Evolutionary conservation across 495 filamentous ascomycete species (phyloP).

Genomic region (Glonium stellatum): DNA sequence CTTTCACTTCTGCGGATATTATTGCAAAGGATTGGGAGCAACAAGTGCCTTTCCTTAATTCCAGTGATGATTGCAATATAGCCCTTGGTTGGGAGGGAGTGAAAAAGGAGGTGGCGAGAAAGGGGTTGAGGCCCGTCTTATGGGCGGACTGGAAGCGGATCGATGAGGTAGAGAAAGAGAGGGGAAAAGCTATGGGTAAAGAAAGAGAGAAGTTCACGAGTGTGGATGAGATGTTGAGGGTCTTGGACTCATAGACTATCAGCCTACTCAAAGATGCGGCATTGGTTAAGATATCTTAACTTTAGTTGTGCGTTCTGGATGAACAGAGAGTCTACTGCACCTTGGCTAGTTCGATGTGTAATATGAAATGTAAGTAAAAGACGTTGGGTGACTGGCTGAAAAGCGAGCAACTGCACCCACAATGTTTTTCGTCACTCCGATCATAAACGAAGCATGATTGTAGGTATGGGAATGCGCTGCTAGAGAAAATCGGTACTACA

Average conservation of each 20-base stretch:
- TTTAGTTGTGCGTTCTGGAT: too few relatives aligned
- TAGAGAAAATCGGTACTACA: too few relatives aligned
- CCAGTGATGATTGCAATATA: slow-evolving; percentile 29
- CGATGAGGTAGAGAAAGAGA: slow-evolving; percentile 65
- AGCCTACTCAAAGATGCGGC: not conserved
- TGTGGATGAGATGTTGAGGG: slow-evolving; percentile 71
- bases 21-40: slow-evolving; percentile 63
- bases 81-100: slow-evolving; percentile 72
- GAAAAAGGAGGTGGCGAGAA: slow-evolving; percentile 45
- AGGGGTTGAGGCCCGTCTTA: slow-evolving; percentile 52
- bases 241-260: slow-evolving; percentile 38
- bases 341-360: too few relatives aligned
- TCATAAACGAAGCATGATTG: too few relatives aligned
- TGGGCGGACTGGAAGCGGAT: slow-evolving; percentile 88
- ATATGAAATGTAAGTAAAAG: too few relatives aligned
- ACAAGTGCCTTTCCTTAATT: slow-evolving; percentile 28
- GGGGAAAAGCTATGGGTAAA: slow-evolving; percentile 63
- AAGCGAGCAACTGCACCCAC: too few relatives aligned
- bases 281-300: too few relatives aligned
- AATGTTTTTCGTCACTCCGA: too few relatives aligned
- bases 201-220: slow-evolving; percentile 75
- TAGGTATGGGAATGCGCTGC: too few relatives aligned
- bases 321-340: too few relatives aligned
- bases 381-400: too few relatives aligned
- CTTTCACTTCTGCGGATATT: slow-evolving; percentile 79